Conservation (phyloP, 495 filamentous ascomycete species). For the Cladorrhinum samala region DNA sequence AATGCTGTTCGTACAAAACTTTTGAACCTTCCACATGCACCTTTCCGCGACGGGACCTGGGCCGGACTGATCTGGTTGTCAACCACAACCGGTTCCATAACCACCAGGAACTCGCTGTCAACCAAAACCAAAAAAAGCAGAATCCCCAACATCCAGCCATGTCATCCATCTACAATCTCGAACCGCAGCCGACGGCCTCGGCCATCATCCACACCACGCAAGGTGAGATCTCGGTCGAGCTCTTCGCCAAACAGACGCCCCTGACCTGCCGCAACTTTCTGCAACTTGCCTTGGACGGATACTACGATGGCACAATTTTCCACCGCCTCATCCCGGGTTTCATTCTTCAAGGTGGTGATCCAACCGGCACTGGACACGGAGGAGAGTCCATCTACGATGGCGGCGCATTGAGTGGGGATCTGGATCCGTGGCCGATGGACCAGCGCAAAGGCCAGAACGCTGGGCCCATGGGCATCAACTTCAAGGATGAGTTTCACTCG, state of each 20-base stretch:
- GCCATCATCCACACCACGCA: constrained; percentile 82
- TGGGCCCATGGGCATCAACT: constrained; percentile 50
- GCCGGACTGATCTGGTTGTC: too few species aligned
- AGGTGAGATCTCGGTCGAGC: constrained; percentile 81
- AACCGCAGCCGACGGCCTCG: constrained; percentile 86
- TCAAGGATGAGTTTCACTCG: constrained; percentile 87
- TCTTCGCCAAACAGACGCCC: constrained; percentile 91
- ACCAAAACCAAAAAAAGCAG: background rate
- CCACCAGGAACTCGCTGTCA: background rate
- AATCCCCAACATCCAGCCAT: constrained; percentile 40
- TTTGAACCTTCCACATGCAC: too few species aligned
- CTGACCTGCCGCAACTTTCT: constrained; percentile 92
- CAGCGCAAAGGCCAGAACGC: constrained; percentile 52
- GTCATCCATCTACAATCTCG: constrained; percentile 87
- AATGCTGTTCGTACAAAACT: background rate
- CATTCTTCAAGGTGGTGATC: constrained; percentile 87
- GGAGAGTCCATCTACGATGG: constrained; percentile 88
- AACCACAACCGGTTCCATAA: too few species aligned
- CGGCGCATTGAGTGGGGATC: constrained; percentile 61
- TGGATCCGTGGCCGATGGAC: constrained; percentile 58
- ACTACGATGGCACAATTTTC: constrained; percentile 89
- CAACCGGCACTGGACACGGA: constrained; percentile 77
- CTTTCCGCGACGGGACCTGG: too few species aligned
- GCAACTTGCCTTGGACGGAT: constrained; percentile 87
- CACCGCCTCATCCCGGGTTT: constrained; percentile 89